phyloP scores from a whole-genome alignment of 331 rosid genomes.

The Quercus phellos region DNA sequence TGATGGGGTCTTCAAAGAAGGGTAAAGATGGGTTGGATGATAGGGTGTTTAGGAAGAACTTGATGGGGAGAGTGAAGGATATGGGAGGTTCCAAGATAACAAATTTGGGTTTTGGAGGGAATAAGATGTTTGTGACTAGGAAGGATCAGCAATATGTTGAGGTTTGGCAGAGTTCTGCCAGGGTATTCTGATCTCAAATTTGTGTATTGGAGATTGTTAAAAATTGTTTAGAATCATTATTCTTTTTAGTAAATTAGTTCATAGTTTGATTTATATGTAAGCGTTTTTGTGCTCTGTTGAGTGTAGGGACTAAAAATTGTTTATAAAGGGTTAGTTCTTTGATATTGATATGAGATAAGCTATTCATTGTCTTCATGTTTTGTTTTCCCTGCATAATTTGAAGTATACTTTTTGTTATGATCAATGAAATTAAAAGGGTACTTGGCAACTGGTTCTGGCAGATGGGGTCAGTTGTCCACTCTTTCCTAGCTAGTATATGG shows the following conservation, averaged over 20 bases:
- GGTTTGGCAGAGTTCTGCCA: slow-evolving; percentile 79
- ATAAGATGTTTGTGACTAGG: slow-evolving; percentile 78
- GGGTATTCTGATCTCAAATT: slow-evolving; percentile 39
- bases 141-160: slow-evolving; percentile 80
- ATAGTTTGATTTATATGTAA: background rate
- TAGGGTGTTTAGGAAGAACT: slow-evolving; percentile 73
- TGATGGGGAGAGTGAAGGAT: slow-evolving; percentile 75
- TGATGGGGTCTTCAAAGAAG: slow-evolving; percentile 29
- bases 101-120: slow-evolving; percentile 70
- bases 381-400: background rate
- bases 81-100: slow-evolving; percentile 65
- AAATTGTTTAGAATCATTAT: background rate
- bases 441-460: too few species aligned
- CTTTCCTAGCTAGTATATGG: background rate
- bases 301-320: background rate
- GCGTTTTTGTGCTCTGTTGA: background rate
- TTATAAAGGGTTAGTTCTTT: background rate
- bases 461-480: too few species aligned
- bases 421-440: too few species aligned
- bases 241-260: background rate
- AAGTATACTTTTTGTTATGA: too few species aligned
- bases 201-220: background rate
- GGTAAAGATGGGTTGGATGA: slow-evolving; percentile 17
- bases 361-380: background rate
- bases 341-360: too few species aligned